Evolutionary conservation across 2,329 filamentous ascomycete species (phyloP), one percentile per base, ranked within the genome.

Genomic region (Chaetomium strumarium): DNA sequence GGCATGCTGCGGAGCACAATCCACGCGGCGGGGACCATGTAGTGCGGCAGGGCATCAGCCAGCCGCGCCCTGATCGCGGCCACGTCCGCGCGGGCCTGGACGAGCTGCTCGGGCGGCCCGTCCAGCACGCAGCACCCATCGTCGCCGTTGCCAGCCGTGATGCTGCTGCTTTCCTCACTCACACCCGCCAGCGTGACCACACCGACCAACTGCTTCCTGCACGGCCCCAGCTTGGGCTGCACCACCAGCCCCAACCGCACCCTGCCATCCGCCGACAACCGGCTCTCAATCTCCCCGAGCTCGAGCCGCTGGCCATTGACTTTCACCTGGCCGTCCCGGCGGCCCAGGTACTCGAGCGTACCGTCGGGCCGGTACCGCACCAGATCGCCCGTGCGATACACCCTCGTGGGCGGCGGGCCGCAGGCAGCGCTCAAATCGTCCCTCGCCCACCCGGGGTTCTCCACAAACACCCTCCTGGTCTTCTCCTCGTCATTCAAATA

Each of bases 261-360:
- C 33, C 38, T 46, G 9, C 14, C 41, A 40, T 60, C 53, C 1
- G 51, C 56, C 11, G 56, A 58, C 17, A 62, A 41, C 3, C 54
- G 52, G 19, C 49, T 55, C 51, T 63, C 60, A 17, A 63, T 58
- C 44, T 62, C 60, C 39, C 58, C 61, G 1, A 75, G 66, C 64
- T 75, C 80, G 51, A 77, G 67, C 48, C 76, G 63, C 53, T 72
- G 79, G 34, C 81, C 81, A 33, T 72, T 70, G 30, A 81, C 62
- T 62, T 81, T 81, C 39, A 80, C 70, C 60, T 80, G 78, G 1
- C 70, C 70, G 58, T 80, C 77, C 56, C 74, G 74, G 39, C 78
- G 69, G 47, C 76, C 77, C 45, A 75, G 51, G 49, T 68, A 74
- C 2, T 66, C 57, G 11, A 77, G 55, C 1, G 55, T 47, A 12